Conservation (phyloP, 169 alveolate genomes). For the Eimeria zaria region DNA sequence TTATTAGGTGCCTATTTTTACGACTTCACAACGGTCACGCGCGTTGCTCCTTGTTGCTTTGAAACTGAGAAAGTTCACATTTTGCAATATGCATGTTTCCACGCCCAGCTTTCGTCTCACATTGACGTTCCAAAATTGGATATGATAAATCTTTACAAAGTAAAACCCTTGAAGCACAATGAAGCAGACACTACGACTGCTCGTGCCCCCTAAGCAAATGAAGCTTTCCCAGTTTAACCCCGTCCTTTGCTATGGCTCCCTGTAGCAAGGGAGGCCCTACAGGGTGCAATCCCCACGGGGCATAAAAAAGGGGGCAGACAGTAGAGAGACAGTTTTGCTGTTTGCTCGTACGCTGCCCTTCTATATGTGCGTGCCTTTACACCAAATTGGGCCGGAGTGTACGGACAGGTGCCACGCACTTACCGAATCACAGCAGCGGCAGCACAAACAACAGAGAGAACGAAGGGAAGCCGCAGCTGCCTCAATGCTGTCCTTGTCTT, state of each 20-base stretch:
- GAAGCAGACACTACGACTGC: not conserved
- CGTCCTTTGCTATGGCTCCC: not conserved
- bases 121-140: not conserved
- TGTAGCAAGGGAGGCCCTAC: not conserved
- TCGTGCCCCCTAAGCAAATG: not conserved
- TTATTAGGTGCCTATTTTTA: not conserved
- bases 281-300: not conserved
- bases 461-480: conserved; percentile 29
- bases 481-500: conserved; percentile 2
- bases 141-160: not conserved
- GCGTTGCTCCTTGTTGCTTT: not conserved
- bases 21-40: not conserved
- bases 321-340: not conserved
- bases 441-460: not conserved
- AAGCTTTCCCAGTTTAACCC: not conserved
- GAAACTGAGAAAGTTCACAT: not conserved
- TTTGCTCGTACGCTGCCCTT: not conserved
- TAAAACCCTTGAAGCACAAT: not conserved
- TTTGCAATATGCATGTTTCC: not conserved
- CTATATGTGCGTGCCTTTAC: not conserved
- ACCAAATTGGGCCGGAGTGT: conserved; percentile 16
- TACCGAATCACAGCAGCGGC: not conserved
- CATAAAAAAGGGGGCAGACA: not conserved
- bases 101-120: not conserved
- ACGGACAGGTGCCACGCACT: not conserved